Evolutionary conservation across 306 rosid genomes (phyloP).

Genomic region (Carpinus fangiana): DNA sequence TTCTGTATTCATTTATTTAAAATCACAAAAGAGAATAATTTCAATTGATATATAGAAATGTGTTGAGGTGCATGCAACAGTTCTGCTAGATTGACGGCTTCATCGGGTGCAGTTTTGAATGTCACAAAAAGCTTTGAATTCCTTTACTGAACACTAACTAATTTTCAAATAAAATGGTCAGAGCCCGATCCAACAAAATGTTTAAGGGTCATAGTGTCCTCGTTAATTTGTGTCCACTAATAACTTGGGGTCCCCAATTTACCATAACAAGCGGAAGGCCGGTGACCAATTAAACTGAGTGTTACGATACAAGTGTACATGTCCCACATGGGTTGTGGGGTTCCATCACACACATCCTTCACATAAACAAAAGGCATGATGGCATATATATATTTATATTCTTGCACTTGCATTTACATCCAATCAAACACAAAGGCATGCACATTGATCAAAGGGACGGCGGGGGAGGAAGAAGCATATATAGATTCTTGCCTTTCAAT

Average conservation of each 20-base stretch:
- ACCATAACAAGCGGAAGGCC: not conserved
- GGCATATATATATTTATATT: not conserved
- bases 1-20: not conserved
- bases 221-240: no score
- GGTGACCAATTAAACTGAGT: not conserved
- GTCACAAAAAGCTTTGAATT: no score
- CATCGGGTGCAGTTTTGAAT: no score
- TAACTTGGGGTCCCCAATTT: not conserved
- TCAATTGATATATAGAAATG: no score
- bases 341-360: not conserved
- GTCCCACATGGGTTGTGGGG: no score
- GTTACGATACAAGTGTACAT: no score
- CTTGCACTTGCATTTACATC: not conserved
- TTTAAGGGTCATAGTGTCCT: not conserved
- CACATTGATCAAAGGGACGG: not conserved
- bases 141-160: no score
- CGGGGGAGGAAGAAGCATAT: not conserved
- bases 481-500: not conserved
- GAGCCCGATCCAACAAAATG: no score
- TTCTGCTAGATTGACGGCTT: no score
- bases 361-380: not conserved
- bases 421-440: not conserved
- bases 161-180: no score
- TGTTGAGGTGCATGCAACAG: no score
- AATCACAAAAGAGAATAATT: no score